Conservation (phyloP, 2,329 filamentous ascomycete genomes). For the Calonectria pseudoturangicola region DNA sequence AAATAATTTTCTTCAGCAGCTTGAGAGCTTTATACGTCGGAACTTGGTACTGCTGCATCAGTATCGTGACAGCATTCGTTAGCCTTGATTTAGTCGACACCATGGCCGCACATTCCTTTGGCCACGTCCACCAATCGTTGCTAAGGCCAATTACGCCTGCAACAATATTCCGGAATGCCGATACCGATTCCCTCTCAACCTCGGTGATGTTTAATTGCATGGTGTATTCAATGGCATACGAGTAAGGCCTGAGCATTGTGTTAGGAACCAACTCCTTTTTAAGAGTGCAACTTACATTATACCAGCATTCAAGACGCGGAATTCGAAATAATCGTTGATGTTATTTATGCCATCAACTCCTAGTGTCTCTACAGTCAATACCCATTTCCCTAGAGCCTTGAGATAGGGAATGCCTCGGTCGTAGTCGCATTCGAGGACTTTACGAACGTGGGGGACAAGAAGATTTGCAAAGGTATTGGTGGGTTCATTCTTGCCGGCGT, state of each 20-base stretch:
- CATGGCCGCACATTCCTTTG: neutral
- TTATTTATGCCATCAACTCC: neutral
- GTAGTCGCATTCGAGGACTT: neutral
- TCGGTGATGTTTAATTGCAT: neutral
- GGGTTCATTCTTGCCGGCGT: neutral
- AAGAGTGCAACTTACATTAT: neutral
- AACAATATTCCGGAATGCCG: neutral
- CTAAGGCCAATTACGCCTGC: neutral
- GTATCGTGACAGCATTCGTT: conserved; percentile 1
- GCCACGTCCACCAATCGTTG: conserved; percentile 15
- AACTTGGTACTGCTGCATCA: neutral
- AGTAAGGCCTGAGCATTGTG: neutral
- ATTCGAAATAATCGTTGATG: conserved; percentile 8
- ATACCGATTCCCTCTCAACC: neutral
- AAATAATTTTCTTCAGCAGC: neutral
- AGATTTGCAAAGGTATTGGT: neutral
- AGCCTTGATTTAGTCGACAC: neutral
- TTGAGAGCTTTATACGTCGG: neutral
- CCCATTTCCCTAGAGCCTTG: neutral
- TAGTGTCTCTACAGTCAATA: neutral
- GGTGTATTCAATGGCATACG: conserved; percentile 3
- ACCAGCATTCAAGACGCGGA: neutral
- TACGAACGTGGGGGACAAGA: conserved; percentile 6
- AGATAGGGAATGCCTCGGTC: neutral
- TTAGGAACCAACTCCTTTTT: neutral